These are phyloP conservation scores for Suhomyces prunicola DNA, from an alignment of 805 yeast species.

Conservation along the genomic window DNA sequence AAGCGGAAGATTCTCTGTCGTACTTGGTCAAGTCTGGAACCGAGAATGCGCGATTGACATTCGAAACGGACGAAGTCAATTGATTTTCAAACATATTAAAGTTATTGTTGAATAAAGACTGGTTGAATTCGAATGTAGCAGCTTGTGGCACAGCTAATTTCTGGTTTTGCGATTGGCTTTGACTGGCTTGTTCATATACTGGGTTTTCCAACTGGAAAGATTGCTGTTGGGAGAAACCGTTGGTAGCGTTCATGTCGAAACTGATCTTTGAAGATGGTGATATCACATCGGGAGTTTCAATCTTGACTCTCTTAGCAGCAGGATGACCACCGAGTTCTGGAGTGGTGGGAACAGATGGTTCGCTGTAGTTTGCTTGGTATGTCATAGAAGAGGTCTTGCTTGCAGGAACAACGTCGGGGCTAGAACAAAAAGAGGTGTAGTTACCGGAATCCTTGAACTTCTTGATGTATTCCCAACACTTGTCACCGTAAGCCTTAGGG, in stretches of 20 bases:
- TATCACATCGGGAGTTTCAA: slow-evolving; percentile 6
- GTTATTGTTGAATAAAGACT: slow-evolving; percentile 9
- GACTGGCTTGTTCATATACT: neutral
- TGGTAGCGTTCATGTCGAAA: neutral
- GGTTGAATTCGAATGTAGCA: slow-evolving; percentile 12
- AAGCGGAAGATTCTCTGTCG: slow-evolving; percentile 4
- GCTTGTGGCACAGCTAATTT: slow-evolving; percentile 10
- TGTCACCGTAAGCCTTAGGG: slow-evolving; percentile 85
- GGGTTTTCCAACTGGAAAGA: neutral
- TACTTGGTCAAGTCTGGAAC: slow-evolving; percentile 16
- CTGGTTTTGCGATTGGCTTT: neutral
- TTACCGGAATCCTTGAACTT: slow-evolving; percentile 20
- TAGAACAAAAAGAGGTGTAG: neutral
- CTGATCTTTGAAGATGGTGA: slow-evolving; percentile 8
- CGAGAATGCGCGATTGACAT: slow-evolving; percentile 12
- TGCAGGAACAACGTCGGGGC: neutral
- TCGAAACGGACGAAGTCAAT: neutral
- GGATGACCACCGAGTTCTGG: slow-evolving; percentile 10
- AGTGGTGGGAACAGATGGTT: slow-evolving; percentile 7
- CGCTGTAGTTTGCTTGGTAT: slow-evolving; percentile 5
- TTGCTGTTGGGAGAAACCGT: neutral
- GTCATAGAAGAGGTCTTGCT: neutral
- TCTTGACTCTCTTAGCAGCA: slow-evolving; percentile 11
- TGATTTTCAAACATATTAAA: slow-evolving; percentile 9
- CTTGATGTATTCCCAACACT: slow-evolving; percentile 54